A percentile compares a stretch with the other conserved stretches of the same genome.
phyloP scores from a whole-genome alignment of 805 yeast genomes.

The Saccharomycopsis vini region DNA sequence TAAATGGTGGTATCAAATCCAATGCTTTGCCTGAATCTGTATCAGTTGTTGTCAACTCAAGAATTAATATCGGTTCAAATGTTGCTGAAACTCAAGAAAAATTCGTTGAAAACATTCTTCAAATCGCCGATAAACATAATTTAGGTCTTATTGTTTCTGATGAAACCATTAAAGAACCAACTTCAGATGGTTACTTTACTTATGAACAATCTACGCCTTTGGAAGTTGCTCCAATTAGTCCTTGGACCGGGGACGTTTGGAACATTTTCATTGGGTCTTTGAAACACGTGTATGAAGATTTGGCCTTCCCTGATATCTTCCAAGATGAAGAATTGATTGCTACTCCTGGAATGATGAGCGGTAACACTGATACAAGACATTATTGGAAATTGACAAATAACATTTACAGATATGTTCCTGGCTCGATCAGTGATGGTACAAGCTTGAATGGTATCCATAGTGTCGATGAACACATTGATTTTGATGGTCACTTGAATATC shows the following conservation, averaged over 20 bases:
- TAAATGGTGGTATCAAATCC: slow-evolving; percentile 65
- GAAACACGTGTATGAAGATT: slow-evolving; percentile 51
- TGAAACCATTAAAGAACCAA: slow-evolving; percentile 20
- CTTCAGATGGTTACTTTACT: slow-evolving; percentile 26
- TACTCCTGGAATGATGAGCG: slow-evolving; percentile 54
- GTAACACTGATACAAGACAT: slow-evolving; percentile 61
- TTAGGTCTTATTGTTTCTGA: slow-evolving; percentile 39
- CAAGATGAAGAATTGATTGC: slow-evolving; percentile 29
- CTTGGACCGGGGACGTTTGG: slow-evolving; percentile 41
- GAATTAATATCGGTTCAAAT: slow-evolving; percentile 51
- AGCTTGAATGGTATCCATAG: slow-evolving; percentile 41
- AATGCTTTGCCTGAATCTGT: slow-evolving; percentile 70
- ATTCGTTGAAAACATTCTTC: slow-evolving; percentile 29
- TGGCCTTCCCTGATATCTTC: slow-evolving; percentile 28
- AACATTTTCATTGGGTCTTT: slow-evolving; percentile 52
- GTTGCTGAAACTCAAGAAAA: slow-evolving; percentile 34
- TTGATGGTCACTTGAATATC: slow-evolving; percentile 50
- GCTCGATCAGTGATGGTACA: not conserved
- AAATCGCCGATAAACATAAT: slow-evolving; percentile 37
- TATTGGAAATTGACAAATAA: slow-evolving; percentile 56
- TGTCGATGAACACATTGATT: slow-evolving; percentile 49
- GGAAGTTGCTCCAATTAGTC: slow-evolving; percentile 49
- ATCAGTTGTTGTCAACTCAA: slow-evolving; percentile 47
- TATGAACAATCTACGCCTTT: slow-evolving; percentile 26
- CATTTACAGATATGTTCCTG: slow-evolving; percentile 53